Base-by-base conservation (phyloP, 345 rosid species). In the Syzygium aqueum region DNA sequence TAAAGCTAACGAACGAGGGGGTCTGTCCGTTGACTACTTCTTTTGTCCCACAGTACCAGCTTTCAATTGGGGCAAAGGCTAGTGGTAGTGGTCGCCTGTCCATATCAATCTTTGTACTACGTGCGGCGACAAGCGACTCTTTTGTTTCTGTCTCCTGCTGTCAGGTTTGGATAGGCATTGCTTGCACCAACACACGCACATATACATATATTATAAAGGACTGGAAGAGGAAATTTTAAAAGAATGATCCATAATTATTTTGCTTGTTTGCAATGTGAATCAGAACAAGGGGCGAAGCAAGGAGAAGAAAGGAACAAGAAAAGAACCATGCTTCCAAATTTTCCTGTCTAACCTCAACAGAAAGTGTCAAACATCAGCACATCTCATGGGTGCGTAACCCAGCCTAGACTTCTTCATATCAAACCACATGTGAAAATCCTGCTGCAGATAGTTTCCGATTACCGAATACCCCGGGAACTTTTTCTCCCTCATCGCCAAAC, bases 391-490 rank as follows among this genome's bases (percentile, higher is more conserved):
- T 10, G 96, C 97, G 88, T 89, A 97, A 8, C 99, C 99, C 30
- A 97, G 94, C 92, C 96, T 93, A 4, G 98, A 94, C 89, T 87
- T 93, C 89, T 93, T 92, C 12, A 93, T 95, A 84, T 97, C 99
- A 90, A 95, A 97, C 51, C 94, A 85, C 82, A 97, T 89, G 37
- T 94, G 97, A 87, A 96, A 96, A 88, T 96, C 95, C 90, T 94
- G 98, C 92, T 97, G 99, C 94, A 94, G 96, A 86, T 93, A 95
- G 90, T 97, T 95, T 30, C 98, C 99, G 2, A 97, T 94, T 4
- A 97, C 94, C 0, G 99, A 97, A 59, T 92, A 92, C 1, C 95
- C 94, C 7, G 95, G 92, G 52, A 19, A 73, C 13, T 73, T 87
- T 0, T 95, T 94, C 85, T 95, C 95, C 77, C 90, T 84, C 83